Evolutionary conservation across 2,329 filamentous ascomycete genomes (phyloP), one percentile per base, ranked within the genome.

Genomic region (Exophiala bonariae): DNA sequence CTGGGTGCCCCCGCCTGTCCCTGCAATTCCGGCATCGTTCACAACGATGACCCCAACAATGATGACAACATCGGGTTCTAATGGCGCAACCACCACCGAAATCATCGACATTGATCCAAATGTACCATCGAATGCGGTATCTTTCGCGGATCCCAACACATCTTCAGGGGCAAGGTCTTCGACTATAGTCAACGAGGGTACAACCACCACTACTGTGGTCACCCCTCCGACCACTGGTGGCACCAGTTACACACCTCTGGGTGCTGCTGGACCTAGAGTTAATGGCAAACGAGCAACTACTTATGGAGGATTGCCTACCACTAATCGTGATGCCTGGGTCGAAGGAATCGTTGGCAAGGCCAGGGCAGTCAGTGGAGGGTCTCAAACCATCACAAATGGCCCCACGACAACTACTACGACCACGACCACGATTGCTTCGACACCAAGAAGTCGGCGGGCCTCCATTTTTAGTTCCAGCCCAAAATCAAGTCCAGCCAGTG

Each of bases 261-360:
- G 72, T 19, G 66, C 72, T 19, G 71, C 72, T 10, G 72, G 72
- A 1, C 72, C 71, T 2, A 72, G 65, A 23, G 67, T 67, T 14
- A 65, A 68, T 23, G 63, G 63, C 16, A 63, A 69, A 43, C 65
- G 67, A 30, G 60, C 11, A 66, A 71, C 46, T 66, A 69, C 51
- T 63, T 70, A 57, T 16, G 37, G 68, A 65, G 17, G 64, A 63
- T 28, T 65, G 61, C 16, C 62, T 64, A 47, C 64, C 63, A 20
- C 60, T 3, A 68, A 72, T 39, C 70, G 70, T 49, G 71, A 74
- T 53, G 70, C 70, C 1, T 75, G 72, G 72, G 71, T 74, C 8
- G 68, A 72, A 56, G 68, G 69, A 43, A 67, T 74, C 16, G 63
- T 74, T 19, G 68, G 69, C 28, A 69, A 73, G 57, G 70, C 71